These are phyloP conservation scores for Macrophomina phaseolina DNA, from an alignment of 2,329 filamentous ascomycete genomes.

Conservation along the genomic window DNA sequence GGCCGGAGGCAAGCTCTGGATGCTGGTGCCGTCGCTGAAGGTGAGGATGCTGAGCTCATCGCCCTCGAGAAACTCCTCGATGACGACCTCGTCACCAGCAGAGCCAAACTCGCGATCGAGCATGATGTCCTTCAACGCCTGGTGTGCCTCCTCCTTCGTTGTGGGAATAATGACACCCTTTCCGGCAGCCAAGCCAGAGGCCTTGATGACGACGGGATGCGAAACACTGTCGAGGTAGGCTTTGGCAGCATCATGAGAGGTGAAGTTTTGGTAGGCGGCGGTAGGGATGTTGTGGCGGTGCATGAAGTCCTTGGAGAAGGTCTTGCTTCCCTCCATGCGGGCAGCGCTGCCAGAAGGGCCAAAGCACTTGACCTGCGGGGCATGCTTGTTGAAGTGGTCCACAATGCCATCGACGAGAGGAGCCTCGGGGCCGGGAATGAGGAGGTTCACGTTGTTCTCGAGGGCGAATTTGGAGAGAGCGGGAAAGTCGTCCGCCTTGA, in stretches of 20 bases:
- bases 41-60: slow-evolving; percentile 91
- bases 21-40: slow-evolving; percentile 87
- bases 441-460: slow-evolving; percentile 75
- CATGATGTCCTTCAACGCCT: slow-evolving; percentile 89
- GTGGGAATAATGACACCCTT: slow-evolving; percentile 93
- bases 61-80: slow-evolving; percentile 90
- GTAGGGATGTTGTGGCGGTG: slow-evolving; percentile 87
- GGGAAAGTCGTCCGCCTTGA: slow-evolving; percentile 78
- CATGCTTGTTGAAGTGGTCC: slow-evolving; percentile 73
- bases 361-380: slow-evolving; percentile 72
- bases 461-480: slow-evolving; percentile 77
- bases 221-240: slow-evolving; percentile 65
- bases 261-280: slow-evolving; percentile 88
- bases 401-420: slow-evolving; percentile 92
- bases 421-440: slow-evolving; percentile 89
- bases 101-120: slow-evolving; percentile 81
- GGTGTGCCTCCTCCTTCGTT: slow-evolving; percentile 80
- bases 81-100: slow-evolving; percentile 89
- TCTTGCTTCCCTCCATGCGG: slow-evolving; percentile 93
- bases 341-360: slow-evolving; percentile 86
- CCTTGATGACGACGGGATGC: slow-evolving; percentile 77
- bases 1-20: slow-evolving; percentile 83
- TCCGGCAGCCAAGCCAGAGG: slow-evolving; percentile 86
- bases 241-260: slow-evolving; percentile 72
- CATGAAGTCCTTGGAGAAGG: slow-evolving; percentile 99